Conservation (phyloP, 2,329 filamentous ascomycete species). For the Epichloe elymi region DNA sequence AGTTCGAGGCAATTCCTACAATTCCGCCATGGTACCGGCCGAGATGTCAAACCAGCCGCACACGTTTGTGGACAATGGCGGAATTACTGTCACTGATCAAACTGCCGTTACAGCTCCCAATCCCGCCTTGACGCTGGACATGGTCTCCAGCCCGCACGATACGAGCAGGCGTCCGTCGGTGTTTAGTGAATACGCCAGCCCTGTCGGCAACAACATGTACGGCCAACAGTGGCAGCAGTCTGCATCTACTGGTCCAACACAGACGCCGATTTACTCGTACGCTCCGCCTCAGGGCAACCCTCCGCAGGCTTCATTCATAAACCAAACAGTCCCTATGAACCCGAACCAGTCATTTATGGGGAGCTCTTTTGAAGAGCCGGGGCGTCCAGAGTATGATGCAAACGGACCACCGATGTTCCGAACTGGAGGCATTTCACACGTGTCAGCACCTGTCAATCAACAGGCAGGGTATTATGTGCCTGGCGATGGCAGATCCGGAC, state of each 20-base stretch:
- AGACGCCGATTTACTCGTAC: slow-evolving; percentile 33
- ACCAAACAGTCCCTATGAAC: slow-evolving; percentile 18
- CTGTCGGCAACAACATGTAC: slow-evolving; percentile 28
- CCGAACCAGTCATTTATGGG: slow-evolving; percentile 21
- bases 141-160: slow-evolving; percentile 32
- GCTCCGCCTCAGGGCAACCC: slow-evolving; percentile 24
- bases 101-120: slow-evolving; percentile 20
- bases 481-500: slow-evolving; percentile 18
- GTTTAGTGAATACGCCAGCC: slow-evolving; percentile 32
- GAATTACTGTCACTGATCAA: slow-evolving; percentile 22
- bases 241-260: slow-evolving; percentile 26
- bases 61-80: slow-evolving; percentile 25
- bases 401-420: slow-evolving; percentile 21
- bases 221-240: slow-evolving; percentile 29
- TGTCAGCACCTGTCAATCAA: slow-evolving; percentile 15
- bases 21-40: slow-evolving; percentile 25
- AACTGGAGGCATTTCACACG: slow-evolving; percentile 16
- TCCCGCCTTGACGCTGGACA: slow-evolving; percentile 28
- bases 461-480: slow-evolving; percentile 22
- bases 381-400: slow-evolving; percentile 20
- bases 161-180: slow-evolving; percentile 31
- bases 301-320: slow-evolving; percentile 18
- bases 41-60: slow-evolving; percentile 30
- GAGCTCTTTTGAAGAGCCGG: slow-evolving; percentile 21
- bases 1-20: slow-evolving; percentile 28